phyloP scores from a whole-genome alignment of 345 rosid genomes.

The Arabidopsis arenosa region DNA sequence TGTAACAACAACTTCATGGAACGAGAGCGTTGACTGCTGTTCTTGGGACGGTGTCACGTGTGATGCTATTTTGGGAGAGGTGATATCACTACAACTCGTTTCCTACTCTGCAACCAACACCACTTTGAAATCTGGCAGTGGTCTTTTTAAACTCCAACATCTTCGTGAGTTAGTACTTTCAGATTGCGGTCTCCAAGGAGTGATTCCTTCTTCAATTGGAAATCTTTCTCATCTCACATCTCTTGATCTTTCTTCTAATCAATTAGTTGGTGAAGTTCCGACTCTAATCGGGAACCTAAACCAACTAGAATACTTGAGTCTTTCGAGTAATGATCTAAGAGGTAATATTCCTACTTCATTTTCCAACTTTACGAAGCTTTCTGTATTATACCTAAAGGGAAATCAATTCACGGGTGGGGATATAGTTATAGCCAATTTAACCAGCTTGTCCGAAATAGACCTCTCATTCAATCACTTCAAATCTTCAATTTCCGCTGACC shows the following conservation, averaged over 20 bases:
- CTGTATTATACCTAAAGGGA: too few species aligned
- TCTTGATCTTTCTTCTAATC: not conserved
- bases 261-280: constrained; percentile 19
- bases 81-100: not conserved
- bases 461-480: too few species aligned
- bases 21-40: constrained; percentile 16
- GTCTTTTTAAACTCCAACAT: constrained; percentile 19
- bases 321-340: too few species aligned
- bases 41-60: constrained; percentile 15
- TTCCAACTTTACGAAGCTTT: too few species aligned
- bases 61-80: not conserved
- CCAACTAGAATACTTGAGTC: not conserved
- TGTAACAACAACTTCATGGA: constrained; percentile 1
- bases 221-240: constrained; percentile 15
- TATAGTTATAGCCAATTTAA: too few species aligned
- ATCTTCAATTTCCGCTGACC: too few species aligned
- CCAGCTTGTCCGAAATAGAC: too few species aligned
- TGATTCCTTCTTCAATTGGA: constrained; percentile 7
- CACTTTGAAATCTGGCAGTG: not conserved
- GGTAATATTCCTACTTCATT: constrained; percentile 29
- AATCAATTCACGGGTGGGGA: too few species aligned
- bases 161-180: not conserved
- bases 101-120: not conserved
- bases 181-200: not conserved
- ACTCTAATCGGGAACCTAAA: not conserved